A percentile compares a stretch with the other conserved stretches of the same genome.
Conservation (phyloP, 73 alveolate genomes). For the Paramecium octaurelia region DNA sequence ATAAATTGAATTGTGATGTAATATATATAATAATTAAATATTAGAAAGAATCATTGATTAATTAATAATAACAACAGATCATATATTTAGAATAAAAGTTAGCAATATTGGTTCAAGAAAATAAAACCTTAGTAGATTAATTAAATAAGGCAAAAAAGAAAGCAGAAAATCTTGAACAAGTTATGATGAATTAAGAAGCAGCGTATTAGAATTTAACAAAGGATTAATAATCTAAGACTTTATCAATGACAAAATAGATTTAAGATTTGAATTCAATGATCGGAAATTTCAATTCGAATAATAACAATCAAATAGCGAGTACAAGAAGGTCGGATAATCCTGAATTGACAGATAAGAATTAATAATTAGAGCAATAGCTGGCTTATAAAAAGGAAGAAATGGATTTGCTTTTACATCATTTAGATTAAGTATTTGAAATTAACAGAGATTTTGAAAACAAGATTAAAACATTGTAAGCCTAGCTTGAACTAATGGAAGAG, state of each 20-base stretch:
- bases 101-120: background rate
- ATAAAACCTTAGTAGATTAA: background rate
- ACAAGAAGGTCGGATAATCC: background rate
- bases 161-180: background rate
- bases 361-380: background rate
- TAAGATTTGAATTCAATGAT: constrained; percentile 21
- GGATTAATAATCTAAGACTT: background rate
- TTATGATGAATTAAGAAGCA: background rate
- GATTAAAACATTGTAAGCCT: background rate
- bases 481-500: background rate
- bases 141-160: background rate
- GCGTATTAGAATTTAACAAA: background rate
- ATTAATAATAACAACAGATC: background rate
- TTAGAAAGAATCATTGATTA: background rate
- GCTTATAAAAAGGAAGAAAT: constrained; percentile 27
- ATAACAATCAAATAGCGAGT: background rate
- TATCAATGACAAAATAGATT: background rate
- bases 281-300: background rate
- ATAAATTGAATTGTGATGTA: background rate
- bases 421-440: constrained; percentile 5
- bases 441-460: constrained; percentile 22
- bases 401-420: constrained; percentile 28
- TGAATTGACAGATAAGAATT: background rate
- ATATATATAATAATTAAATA: background rate
- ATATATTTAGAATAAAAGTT: background rate